Evolutionary conservation across 306 rosid species (phyloP), one percentile per base, ranked within the genome.

Genomic region (Cucurbita argyrosperma): DNA sequence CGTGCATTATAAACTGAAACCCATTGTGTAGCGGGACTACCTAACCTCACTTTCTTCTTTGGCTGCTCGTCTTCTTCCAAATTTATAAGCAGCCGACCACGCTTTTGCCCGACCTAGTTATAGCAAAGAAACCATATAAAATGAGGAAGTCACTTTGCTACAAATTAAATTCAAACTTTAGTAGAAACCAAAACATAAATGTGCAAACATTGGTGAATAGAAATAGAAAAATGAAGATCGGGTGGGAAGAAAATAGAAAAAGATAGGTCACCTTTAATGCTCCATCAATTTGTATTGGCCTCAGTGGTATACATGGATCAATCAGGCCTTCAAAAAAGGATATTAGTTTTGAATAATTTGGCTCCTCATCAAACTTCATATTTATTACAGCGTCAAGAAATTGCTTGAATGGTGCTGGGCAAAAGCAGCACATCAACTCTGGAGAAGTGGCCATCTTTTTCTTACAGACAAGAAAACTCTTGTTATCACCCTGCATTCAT

Each of bases 11-110:
- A 92, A 76, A 90, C 96, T 4, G 97, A 90, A 82, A 92, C 88
- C 97, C 97, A 92, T 82, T 90, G 97, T 42, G 92, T 90, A 60
- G 96, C 97, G 58, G 96, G 97, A 84, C 87, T 88, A 59, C 97
- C 97, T 78, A 90, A 45, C 77, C 97, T 87, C 57, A 90, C 88
- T 87, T 90, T 92, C 86, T 92, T 92, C 89, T 92, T 92, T 59
- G 97, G 97, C 63, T 88, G 97, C 80, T 92, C 96, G 72, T 92
- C 97, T 74, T 90, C 97, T 79, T 92, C 96, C 72, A 88, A 81
- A 80, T 88, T 88, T 77, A 92, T 80, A 62, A 88, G 89, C 86
- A 84, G 78, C 79, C 96, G 83, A 61, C 83, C 97, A 50, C 97
- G 86, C 76, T 90, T 92, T 83, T 92, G 97, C 71, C 97, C 97